Conservation (phyloP, 805 yeast genomes). For the Candida golubevii region DNA sequence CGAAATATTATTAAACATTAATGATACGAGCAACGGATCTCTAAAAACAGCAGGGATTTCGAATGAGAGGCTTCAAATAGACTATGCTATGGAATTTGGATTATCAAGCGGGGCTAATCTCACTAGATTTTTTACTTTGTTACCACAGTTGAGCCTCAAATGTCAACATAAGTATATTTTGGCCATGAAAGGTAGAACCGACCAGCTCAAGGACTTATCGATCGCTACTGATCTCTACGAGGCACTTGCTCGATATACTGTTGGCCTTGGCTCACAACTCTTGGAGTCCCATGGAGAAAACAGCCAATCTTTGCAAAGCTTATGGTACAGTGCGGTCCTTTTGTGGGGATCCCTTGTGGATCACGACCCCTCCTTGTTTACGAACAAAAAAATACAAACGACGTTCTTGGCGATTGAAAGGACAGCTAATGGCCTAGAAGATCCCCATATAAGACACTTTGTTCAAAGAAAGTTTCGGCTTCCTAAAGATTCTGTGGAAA, state of each 20-base stretch:
- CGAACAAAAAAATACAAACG: slow-evolving; percentile 3
- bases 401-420: background rate
- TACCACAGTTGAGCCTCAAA: slow-evolving; percentile 11
- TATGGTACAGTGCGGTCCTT: slow-evolving; percentile 11
- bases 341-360: slow-evolving; percentile 16
- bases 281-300: background rate
- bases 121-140: slow-evolving; percentile 22
- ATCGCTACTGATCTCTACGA: slow-evolving; percentile 9
- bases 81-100: slow-evolving; percentile 19
- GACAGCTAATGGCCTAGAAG: background rate
- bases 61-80: slow-evolving; percentile 8
- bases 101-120: slow-evolving; percentile 17
- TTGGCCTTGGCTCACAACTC: background rate
- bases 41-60: background rate
- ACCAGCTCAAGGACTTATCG: background rate
- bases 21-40: background rate
- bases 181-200: slow-evolving; percentile 8
- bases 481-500: slow-evolving; percentile 3
- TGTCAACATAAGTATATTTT: slow-evolving; percentile 15
- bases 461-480: slow-evolving; percentile 7
- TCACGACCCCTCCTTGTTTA: background rate
- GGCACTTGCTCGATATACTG: slow-evolving; percentile 15
- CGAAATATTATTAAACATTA: slow-evolving; percentile 21
- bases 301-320: background rate
- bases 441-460: slow-evolving; percentile 3